Base-by-base conservation (phyloP, 2,329 filamentous ascomycete genomes). In the Nigrograna mackinnonii region DNA sequence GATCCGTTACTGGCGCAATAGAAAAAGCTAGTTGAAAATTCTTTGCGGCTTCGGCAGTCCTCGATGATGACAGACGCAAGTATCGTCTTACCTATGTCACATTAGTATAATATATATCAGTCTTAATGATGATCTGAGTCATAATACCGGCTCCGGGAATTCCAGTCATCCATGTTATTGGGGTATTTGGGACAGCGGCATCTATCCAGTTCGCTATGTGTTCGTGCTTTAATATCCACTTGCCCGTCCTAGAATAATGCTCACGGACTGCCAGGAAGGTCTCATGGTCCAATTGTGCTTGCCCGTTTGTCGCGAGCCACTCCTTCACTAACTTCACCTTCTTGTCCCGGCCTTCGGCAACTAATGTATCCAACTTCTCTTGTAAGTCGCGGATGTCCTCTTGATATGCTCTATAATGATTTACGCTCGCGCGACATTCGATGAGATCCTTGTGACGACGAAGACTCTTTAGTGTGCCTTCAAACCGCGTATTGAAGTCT, bases 41-140 rank as follows among this genome's bases (percentile, higher is more conserved):
- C 41, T 2, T 5, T 19, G 12, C 24, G 46, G 12, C 32, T 14
- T 26, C 37, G 42, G 19, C 54, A 57, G 21, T 52, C 41, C 7
- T 61, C 57, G 4, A 61, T 47, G 5, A 62, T 46, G 3, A 47
- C 42, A 22, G 60, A 64, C 2, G 58, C 52, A 9, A 64, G 51
- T 12, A 64, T 50, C 0, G 57, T 64, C 37, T 64, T 61, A 1
- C 57, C 58, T 63, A 17, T n/a, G n/a, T n/a, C n/a, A n/a, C n/a
- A n/a, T n/a, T n/a, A n/a, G n/a, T n/a, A n/a, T n/a, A n/a, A n/a
- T n/a, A n/a, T n/a, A n/a, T n/a, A n/a, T n/a, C n/a, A n/a, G n/a
- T n/a, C n/a, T n/a, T n/a, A n/a, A n/a, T n/a, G n/a, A n/a, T n/a
- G n/a, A n/a, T n/a, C n/a, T n/a, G n/a, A n/a, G n/a, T n/a, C n/a